Conservation (phyloP, 352 stramenopile species). For the Phytopythium cucurbitacearum region DNA sequence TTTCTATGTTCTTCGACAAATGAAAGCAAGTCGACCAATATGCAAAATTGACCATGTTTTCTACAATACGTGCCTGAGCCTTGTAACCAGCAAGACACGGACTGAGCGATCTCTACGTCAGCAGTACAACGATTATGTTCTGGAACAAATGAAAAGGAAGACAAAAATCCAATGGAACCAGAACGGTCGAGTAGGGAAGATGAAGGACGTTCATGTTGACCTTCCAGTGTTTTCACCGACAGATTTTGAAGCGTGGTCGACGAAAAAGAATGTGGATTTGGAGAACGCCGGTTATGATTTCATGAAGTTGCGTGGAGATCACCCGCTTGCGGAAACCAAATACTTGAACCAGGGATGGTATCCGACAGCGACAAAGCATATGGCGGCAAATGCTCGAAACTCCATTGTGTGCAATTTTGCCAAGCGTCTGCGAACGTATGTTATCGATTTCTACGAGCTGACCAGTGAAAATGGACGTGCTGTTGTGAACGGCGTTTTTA, state of each 20-base stretch:
- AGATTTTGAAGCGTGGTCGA: too few species aligned
- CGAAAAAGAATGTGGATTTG: background rate
- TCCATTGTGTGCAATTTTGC: slow-evolving; percentile 1
- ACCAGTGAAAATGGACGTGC: background rate
- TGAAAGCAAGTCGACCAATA: background rate
- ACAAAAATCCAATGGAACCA: background rate
- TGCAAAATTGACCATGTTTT: background rate
- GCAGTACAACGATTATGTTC: background rate
- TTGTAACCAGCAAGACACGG: background rate
- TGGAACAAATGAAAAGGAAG: background rate
- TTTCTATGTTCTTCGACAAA: background rate
- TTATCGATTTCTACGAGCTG: slow-evolving; percentile 2
- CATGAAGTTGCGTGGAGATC: background rate
- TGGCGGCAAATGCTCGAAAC: slow-evolving; percentile 6
- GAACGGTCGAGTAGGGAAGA: background rate
- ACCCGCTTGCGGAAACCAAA: background rate
- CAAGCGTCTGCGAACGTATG: slow-evolving; percentile 1
- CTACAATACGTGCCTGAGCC: background rate
- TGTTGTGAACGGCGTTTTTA: slow-evolving; percentile 4
- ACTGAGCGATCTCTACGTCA: background rate
- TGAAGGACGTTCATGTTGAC: background rate
- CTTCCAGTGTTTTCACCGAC: background rate
- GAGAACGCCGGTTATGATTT: background rate
- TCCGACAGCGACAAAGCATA: background rate
- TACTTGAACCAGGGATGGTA: slow-evolving; percentile 1